A percentile compares a stretch with the other conserved stretches of the same genome.
Conservation (phyloP, 768 basidiomycete species). For the Termitomyces sp. region DNA sequence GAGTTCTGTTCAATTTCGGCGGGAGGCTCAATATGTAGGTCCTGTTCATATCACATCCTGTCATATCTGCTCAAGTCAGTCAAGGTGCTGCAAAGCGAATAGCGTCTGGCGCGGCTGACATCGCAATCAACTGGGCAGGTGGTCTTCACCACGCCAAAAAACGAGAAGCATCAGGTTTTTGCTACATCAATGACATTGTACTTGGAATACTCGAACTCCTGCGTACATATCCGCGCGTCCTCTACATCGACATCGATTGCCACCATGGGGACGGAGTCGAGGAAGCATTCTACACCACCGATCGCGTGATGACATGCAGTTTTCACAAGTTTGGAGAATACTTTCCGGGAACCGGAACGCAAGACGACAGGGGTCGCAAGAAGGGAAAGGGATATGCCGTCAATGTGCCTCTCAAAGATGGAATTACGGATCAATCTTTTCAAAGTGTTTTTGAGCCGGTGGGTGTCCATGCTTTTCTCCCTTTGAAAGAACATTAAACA, state of each 20-base stretch:
- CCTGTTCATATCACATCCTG: not conserved
- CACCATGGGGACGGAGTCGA: conserved; percentile 99
- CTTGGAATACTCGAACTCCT: conserved; percentile 90
- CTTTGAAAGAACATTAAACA: not conserved
- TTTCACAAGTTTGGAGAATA: conserved; percentile 98
- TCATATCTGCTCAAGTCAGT: not conserved
- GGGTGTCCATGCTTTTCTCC: conserved; percentile 26
- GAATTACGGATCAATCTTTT: conserved; percentile 87
- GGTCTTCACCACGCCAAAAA: conserved; percentile 99
- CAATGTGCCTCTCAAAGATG: conserved; percentile 93
- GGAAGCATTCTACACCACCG: conserved; percentile 97
- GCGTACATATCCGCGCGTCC: conserved; percentile 75
- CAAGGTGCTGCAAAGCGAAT: conserved; percentile 81
- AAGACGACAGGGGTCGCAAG: conserved; percentile 80
- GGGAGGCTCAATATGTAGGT: conserved; percentile 85
- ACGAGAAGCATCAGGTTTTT: conserved; percentile 95
- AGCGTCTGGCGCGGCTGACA: conserved; percentile 80
- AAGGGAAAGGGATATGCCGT: conserved; percentile 86
- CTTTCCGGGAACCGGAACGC: conserved; percentile 84
- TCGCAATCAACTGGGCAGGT: conserved; percentile 97
- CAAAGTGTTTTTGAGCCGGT: conserved; percentile 87
- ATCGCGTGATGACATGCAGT: conserved; percentile 94
- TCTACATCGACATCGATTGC: conserved; percentile 98
- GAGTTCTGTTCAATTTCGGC: conserved; percentile 98
- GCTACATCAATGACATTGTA: conserved; percentile 98